Evolutionary conservation across 805 yeast species (phyloP).

Genomic region (Metschnikowia lachancei): DNA sequence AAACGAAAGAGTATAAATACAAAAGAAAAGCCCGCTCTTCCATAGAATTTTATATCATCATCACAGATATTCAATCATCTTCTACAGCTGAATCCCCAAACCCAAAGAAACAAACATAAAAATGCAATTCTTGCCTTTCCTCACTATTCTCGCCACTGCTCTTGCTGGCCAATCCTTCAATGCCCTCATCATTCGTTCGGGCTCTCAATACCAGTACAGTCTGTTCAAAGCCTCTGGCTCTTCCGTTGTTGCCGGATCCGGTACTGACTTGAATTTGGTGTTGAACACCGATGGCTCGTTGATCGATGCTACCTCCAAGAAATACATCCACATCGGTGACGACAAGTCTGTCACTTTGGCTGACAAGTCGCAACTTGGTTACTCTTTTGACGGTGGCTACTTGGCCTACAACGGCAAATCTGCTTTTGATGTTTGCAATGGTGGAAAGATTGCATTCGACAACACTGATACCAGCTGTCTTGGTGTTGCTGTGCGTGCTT

Average conservation of each 20-base stretch:
- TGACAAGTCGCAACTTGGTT: slow-evolving; percentile 12
- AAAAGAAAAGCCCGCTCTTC: too few species aligned
- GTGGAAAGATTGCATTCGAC: slow-evolving; percentile 1
- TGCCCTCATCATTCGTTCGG: slow-evolving; percentile 26
- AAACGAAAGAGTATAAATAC: too few species aligned
- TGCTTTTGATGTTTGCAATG: slow-evolving; percentile 7
- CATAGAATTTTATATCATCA: too few species aligned
- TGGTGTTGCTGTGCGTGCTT: slow-evolving; percentile 11
- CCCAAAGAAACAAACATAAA: too few species aligned
- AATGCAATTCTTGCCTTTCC: too few species aligned
- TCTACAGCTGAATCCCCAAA: too few species aligned
- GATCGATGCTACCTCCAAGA: slow-evolving; percentile 18
- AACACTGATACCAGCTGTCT: slow-evolving; percentile 4
- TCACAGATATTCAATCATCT: too few species aligned
- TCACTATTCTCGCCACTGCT: slow-evolving; percentile 22
- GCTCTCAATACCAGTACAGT: slow-evolving; percentile 25
- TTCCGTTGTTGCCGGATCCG: slow-evolving; percentile 13
- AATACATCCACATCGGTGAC: slow-evolving; percentile 17
- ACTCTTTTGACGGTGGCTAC: slow-evolving; percentile 13
- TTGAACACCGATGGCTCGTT: slow-evolving; percentile 27
- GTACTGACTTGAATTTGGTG: slow-evolving; percentile 18
- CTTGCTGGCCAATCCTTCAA: slow-evolving; percentile 24
- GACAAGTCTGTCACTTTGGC: slow-evolving; percentile 8
- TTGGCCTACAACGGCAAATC: slow-evolving; percentile 8
- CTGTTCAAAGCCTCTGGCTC: slow-evolving; percentile 9